These are phyloP conservation scores for Boletus insuetus DNA, from an alignment of 768 basidiomycete species.

Conservation along the genomic window DNA sequence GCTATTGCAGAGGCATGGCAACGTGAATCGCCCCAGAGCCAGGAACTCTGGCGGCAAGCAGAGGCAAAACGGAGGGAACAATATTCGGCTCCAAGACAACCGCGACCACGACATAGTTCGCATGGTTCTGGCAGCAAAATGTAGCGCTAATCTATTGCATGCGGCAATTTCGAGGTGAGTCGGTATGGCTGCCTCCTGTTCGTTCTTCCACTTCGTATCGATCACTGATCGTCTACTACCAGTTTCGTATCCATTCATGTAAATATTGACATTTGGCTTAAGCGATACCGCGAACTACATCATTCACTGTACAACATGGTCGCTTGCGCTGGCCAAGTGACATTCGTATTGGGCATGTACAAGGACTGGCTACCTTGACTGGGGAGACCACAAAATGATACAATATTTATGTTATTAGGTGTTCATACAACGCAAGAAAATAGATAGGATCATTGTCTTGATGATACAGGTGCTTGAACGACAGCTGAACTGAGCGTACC, in stretches of 20 bases:
- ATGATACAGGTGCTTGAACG: background rate
- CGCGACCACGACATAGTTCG: conserved; percentile 32
- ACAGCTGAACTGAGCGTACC: conserved; percentile 13
- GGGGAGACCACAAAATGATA: conserved; percentile 15
- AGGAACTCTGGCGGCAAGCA: conserved; percentile 58
- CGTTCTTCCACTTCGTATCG: background rate
- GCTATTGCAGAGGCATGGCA: conserved; percentile 71
- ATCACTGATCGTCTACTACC: conserved; percentile 2
- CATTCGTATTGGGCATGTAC: conserved; percentile 13
- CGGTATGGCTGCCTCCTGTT: background rate
- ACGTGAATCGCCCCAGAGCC: conserved; percentile 54
- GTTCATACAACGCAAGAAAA: conserved; percentile 21
- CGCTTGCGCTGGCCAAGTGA: conserved; percentile 5
- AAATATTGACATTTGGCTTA: conserved; percentile 24
- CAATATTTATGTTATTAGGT: conserved; percentile 24
- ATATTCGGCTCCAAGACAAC: conserved; percentile 41
- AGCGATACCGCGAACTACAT: conserved; percentile 19
- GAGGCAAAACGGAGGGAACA: conserved; percentile 46
- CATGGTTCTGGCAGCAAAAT: conserved; percentile 49
- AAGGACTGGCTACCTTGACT: conserved; percentile 8
- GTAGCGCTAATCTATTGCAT: conserved; percentile 34
- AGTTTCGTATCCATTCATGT: conserved; percentile 34
- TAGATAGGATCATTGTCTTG: conserved; percentile 22
- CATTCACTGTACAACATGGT: conserved; percentile 25
- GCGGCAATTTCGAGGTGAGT: conserved; percentile 18